These are phyloP conservation scores for Claviceps arundinis DNA, from an alignment of 2,329 filamentous ascomycete species.

Conservation along the genomic window DNA sequence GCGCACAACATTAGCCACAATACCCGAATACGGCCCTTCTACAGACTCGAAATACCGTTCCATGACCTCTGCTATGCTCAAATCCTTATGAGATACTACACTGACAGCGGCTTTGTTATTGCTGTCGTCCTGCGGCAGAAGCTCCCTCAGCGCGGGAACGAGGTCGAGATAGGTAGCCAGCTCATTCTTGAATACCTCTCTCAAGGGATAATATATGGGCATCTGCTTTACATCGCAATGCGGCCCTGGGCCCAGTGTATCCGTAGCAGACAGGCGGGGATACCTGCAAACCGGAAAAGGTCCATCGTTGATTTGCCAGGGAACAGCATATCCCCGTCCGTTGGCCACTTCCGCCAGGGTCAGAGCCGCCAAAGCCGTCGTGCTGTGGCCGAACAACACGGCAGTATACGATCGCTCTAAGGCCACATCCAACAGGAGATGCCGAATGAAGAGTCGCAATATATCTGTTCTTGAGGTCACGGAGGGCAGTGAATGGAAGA, in stretches of 20 bases:
- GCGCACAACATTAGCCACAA: conserved; percentile 89
- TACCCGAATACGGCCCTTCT: conserved; percentile 74
- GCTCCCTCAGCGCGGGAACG: conserved; percentile 34
- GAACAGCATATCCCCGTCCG: conserved; percentile 71
- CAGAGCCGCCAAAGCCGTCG: conserved; percentile 75
- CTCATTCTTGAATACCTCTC: conserved; percentile 77
- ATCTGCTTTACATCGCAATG: conserved; percentile 13
- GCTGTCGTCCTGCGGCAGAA: conserved; percentile 27
- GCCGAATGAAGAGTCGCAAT: conserved; percentile 53
- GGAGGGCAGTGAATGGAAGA: conserved; percentile 52
- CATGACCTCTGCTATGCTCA: conserved; percentile 88
- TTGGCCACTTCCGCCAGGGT: conserved; percentile 82
- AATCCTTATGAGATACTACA: conserved; percentile 55
- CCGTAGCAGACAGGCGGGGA: conserved; percentile 8
- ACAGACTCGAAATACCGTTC: conserved; percentile 70
- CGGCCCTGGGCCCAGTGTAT: conserved; percentile 9
- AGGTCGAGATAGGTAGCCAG: conserved; percentile 52
- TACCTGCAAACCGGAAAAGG: conserved; percentile 24
- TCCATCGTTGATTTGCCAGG: conserved; percentile 73
- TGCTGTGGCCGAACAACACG: conserved; percentile 73
- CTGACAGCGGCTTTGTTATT: conserved; percentile 16
- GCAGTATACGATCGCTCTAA: conserved; percentile 47
- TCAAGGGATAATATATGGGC: conserved; percentile 61
- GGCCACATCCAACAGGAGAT: conserved; percentile 56
- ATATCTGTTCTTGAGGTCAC: conserved; percentile 67